These are phyloP conservation scores for Sporobolomyces pararoseus DNA, from an alignment of 768 basidiomycete species.

Conservation along the genomic window DNA sequence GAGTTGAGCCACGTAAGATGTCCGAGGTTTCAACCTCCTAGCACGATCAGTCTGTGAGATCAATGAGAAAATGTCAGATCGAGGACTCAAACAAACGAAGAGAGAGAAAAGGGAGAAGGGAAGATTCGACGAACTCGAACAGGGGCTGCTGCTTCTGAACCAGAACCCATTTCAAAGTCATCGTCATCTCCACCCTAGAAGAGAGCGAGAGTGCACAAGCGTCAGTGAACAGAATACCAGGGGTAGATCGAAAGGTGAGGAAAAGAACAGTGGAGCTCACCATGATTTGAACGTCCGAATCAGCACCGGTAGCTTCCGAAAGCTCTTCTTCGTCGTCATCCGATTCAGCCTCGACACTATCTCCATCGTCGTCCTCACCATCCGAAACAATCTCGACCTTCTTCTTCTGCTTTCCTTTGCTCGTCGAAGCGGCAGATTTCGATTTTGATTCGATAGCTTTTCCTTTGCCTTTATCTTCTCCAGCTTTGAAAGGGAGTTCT, in stretches of 20 bases:
- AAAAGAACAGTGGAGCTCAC: background rate
- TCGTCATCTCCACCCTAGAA: slow-evolving; percentile 12
- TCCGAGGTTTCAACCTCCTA: background rate
- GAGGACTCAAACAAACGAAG: background rate
- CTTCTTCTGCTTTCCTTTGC: slow-evolving; percentile 11
- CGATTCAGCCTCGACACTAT: background rate
- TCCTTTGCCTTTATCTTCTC: background rate
- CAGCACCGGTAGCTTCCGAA: slow-evolving; percentile 3
- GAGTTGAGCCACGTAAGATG: slow-evolving; percentile 4
- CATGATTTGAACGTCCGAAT: slow-evolving; percentile 1
- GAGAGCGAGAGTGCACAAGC: background rate
- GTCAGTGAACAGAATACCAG: no score
- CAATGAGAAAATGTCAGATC: background rate
- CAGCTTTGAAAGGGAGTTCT: background rate
- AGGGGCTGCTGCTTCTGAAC: background rate
- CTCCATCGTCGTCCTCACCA: background rate
- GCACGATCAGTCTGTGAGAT: slow-evolving; percentile 4
- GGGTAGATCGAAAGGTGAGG: background rate
- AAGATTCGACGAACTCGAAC: background rate
- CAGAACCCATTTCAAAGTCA: slow-evolving; percentile 9
- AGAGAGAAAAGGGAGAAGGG: background rate
- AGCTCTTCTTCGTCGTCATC: slow-evolving; percentile 6
- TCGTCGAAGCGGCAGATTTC: background rate
- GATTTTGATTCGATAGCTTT: slow-evolving; percentile 2
- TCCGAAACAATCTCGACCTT: slow-evolving; percentile 7